Evolutionary conservation across 1,139 yeast genomes (phyloP), one percentile per base, ranked within the genome.

Genomic region (Saccharomycopsis crataegensis): DNA sequence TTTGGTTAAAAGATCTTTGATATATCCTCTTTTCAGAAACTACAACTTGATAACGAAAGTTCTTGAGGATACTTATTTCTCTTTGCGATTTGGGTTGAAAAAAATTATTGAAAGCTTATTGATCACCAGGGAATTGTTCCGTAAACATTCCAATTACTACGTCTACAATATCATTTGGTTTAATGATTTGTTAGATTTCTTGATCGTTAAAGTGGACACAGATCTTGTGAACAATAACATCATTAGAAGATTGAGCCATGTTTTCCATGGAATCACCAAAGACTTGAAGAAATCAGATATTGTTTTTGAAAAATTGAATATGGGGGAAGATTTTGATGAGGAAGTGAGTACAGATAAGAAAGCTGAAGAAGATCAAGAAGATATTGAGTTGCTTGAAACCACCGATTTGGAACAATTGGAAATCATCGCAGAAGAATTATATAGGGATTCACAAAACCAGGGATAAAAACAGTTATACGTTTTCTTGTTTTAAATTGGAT

Each of bases 81-180:
- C 80, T 9, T 68, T 93, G 46, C 68, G 85, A 52, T 80, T 80
- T 17, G 97, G 97, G 1, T 84, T 82, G 62, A 71, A 88, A 52
- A 72, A 77, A 11, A 74, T 91, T 0, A 69, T 90, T 46, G 77
- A 78, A 59, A 71, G 78, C 1, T 65, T 91, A 41, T 68, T 90
- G 41, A 79, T 76, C 28, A 67, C 82, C 12, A 78, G 86, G 60
- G 91, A 86, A 62, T 68, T 86, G n/a, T 90, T 90, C 67, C 76
- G 96, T 56, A 83, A 72, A 61, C 93, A 87, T 63, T 97, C 91
- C 61, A 78, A 86, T n/a, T 90, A 90, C 65, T 86, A 86, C 63
- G 91, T 89, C 8, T 93, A 93, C 66, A 87, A 87, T 62, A 82
- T 82, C 62, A 77, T 91, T 1, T 77, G 90, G 75, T 63, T 91